Base-by-base conservation (phyloP, 176 grass and related monocot genomes). In the Alopecurus myosuroides region DNA sequence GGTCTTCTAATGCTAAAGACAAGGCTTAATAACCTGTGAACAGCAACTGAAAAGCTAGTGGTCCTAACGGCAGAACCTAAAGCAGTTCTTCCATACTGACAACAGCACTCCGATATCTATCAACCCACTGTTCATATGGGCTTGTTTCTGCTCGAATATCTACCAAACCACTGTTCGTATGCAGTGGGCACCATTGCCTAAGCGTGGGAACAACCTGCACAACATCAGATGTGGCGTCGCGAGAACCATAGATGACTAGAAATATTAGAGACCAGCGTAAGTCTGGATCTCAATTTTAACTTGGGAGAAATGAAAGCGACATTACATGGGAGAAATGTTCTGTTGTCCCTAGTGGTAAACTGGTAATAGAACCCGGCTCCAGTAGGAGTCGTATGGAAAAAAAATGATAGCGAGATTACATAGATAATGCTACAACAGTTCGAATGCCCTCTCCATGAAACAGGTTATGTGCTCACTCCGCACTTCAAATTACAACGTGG, bases 171-270 rank as follows among this genome's bases (percentile, higher is more conserved):
- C 33, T 39, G 35, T 69, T 69, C 65, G 6, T n/a, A 69, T n/a
- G 20, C 19, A 11, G 1, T 76, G 73, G 7, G 3, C 81, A 60
- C 85, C 87, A 53, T 82, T 56, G 75, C 36, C 20, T 84, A 22
- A 77, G 28, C 86, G 10, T 84, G 84, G 63, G 83, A 94, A 51
- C 50, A 88, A 86, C 5, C 70, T 84, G 25, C 87, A 88, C 69
- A 78, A 76, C 40, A 69, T 92, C 63, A 91, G 81, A 44, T 85
- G 81, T 26, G 81, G 77, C 33, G 82, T 67, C 25, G 71, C 1
- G 77, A 66, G 60, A 70, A 70, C 88, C 13, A 85, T 14, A 56
- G 14, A 23, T 70, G 35, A 31, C 79, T 88, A 10, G 85, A 88
- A 28, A 70, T 23, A 69, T 63, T 11, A 33, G 61, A 11, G 44